phyloP scores from a whole-genome alignment of 2,329 filamentous ascomycete genomes.

The Cryoendolithus antarcticus region DNA sequence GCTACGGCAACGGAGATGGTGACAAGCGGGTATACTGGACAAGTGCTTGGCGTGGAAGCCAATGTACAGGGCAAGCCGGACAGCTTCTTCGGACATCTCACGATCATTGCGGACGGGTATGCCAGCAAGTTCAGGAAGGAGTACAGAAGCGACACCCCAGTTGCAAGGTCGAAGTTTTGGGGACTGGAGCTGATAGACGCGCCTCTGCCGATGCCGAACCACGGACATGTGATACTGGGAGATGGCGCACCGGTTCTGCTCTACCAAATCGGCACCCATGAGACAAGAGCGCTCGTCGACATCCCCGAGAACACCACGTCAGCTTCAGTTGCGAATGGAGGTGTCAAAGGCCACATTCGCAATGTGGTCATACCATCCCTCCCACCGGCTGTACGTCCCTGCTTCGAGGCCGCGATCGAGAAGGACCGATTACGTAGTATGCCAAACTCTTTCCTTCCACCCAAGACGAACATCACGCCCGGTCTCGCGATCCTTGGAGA shows the following conservation, averaged over 20 bases:
- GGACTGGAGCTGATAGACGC: conserved; percentile 86
- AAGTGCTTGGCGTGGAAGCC: conserved; percentile 74
- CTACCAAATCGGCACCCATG: conserved; percentile 93
- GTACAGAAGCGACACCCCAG: conserved; percentile 53
- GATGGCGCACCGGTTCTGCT: conserved; percentile 69
- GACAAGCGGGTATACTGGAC: conserved; percentile 51
- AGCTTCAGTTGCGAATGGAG: conserved; percentile 61
- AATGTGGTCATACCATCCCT: conserved; percentile 70
- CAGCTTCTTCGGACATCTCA: conserved; percentile 74
- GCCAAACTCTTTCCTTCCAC: conserved; percentile 90
- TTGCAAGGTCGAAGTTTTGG: conserved; percentile 79
- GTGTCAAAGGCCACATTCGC: conserved; percentile 71
- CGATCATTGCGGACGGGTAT: conserved; percentile 86
- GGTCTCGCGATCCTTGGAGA: conserved; percentile 80
- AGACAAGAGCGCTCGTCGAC: conserved; percentile 83
- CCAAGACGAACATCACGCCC: conserved; percentile 56
- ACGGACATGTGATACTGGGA: conserved; percentile 81
- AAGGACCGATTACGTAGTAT: conserved; percentile 71
- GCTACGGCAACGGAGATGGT: conserved; percentile 72
- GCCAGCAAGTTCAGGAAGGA: conserved; percentile 81
- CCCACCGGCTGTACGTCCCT: conserved; percentile 57
- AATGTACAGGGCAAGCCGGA: conserved; percentile 54
- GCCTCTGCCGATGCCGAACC: conserved; percentile 58
- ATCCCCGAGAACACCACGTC: conserved; percentile 66
- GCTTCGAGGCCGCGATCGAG: conserved; percentile 64